Base-by-base conservation (phyloP, 345 rosid genomes). In the Capsella bursapastoris region DNA sequence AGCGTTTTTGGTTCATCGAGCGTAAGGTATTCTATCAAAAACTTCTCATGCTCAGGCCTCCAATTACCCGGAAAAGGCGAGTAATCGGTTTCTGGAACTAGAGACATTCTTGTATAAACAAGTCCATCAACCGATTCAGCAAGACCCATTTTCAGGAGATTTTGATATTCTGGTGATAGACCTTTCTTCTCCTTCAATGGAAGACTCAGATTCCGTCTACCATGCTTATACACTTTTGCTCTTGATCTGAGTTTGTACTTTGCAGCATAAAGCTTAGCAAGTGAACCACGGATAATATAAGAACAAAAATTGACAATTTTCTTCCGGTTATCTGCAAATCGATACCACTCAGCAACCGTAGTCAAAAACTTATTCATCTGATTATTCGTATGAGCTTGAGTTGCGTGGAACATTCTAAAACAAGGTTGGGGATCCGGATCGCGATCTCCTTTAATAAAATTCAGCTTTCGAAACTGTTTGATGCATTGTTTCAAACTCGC, bases 401-500 rank as follows among this genome's bases (percentile, higher is more conserved):
- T 87, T 7, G 99, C 97, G 57, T 94, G 99, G 72, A 94, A 92
- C 97, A 92, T 94, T 78, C 97, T 83, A 77, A 94, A 92, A 84
- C 97, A 94, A 40, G 93, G 99, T 55, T 95, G 99, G 0, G 97
- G 97, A 74, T 95, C 98, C 8, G 96, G 97, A 79, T 94, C 97
- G 12, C 96, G 80, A 68, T 94, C 99, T 62, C 98, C 98, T 71
- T 94, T 91, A 22, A 94, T 82, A 76, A 94, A 91, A 52, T 66
- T 80, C 76, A 94, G 66, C 83, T 91, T 94, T 78, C 98, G 82
- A 69, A 94, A 94, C 80, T 94, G 97, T 80, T 86, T 88, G 71
- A 91, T 92, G 79, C 97, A 88, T 76, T 94, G 96, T 71, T 94
- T 94, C 85, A 91, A 83, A 82, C 97, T 94, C 10, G 97, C 97